Evolutionary conservation across 208 protist species (phyloP).

Genomic region (Crithidia sp.): DNA sequence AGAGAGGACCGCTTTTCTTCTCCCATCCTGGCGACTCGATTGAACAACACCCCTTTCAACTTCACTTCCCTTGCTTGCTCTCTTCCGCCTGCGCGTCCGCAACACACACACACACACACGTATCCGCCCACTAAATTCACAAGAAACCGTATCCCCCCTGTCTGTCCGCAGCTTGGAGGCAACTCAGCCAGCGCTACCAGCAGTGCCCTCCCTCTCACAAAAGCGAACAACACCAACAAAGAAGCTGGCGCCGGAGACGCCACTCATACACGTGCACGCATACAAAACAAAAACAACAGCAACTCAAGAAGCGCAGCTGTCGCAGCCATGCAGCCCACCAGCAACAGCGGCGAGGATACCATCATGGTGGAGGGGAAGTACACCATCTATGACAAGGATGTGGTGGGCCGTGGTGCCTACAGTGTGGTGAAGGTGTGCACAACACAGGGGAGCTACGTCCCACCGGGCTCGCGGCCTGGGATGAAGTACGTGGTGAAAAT

Average conservation of each 20-base stretch:
- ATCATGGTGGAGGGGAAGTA: constrained; percentile 82
- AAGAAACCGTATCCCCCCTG: not conserved
- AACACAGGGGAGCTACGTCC: constrained; percentile 66
- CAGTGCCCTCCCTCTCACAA: not conserved
- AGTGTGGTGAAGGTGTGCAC: constrained; percentile 90
- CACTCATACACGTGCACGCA: not conserved
- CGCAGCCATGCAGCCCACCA: constrained; percentile 10
- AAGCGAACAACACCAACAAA: no score
- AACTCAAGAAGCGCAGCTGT: not conserved
- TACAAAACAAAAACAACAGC: not conserved
- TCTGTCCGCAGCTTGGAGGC: not conserved
- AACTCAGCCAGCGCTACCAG: not conserved
- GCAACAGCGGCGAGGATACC: constrained; percentile 6
- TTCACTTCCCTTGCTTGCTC: constrained; percentile 2
- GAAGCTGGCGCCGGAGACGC: no score
- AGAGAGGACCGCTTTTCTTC: no score
- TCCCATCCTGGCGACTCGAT: no score
- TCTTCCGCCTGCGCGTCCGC: not conserved
- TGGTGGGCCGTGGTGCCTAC: constrained; percentile 88
- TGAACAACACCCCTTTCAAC: not conserved
- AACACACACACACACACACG: constrained; percentile 20
- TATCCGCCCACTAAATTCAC: not conserved
- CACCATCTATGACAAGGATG: constrained; percentile 71
- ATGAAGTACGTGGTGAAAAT: constrained; percentile 93
- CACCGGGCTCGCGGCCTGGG: constrained; percentile 59